Conservation (phyloP, 228 moss, liverwort and hornwort genomes). For the Sphagnum magellanicum region DNA sequence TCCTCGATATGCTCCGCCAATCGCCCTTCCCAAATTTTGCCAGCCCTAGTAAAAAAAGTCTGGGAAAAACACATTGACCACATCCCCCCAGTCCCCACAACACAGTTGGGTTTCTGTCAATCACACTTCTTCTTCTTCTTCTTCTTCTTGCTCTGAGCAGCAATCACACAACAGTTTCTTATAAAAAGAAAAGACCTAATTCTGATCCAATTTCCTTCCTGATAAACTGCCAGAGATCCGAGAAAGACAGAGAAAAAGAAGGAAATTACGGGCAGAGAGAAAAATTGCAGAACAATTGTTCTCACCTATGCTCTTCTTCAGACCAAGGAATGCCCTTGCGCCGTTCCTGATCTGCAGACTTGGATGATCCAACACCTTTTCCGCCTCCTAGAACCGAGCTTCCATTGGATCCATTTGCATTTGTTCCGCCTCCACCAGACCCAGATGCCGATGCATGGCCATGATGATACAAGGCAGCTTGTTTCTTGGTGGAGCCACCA, state of each 20-base stretch:
- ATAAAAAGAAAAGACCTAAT: no score
- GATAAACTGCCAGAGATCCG: no score
- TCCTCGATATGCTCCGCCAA: constrained; percentile 92
- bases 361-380: constrained; percentile 35
- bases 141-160: no score
- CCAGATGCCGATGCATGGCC: no score
- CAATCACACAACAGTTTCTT: no score
- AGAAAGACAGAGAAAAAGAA: no score
- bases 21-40: constrained; percentile 94
- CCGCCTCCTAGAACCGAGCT: constrained; percentile 21
- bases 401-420: constrained; percentile 37
- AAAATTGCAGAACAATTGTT: background rate
- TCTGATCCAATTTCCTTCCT: no score
- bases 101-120: no score
- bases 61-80: constrained; percentile 7
- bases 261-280: background rate
- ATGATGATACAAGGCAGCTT: constrained; percentile 21
- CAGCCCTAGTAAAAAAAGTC: constrained; percentile 80
- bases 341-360: constrained; percentile 87
- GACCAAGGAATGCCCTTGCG: constrained; percentile 94
- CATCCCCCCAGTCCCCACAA: no score
- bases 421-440: constrained; percentile 38
- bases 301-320: constrained; percentile 91
- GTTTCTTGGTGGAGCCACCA: constrained; percentile 24
- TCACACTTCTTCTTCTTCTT: no score